Conservation (phyloP, 2,329 filamentous ascomycete species). For the Cladosporium austrohemisphaericum region DNA sequence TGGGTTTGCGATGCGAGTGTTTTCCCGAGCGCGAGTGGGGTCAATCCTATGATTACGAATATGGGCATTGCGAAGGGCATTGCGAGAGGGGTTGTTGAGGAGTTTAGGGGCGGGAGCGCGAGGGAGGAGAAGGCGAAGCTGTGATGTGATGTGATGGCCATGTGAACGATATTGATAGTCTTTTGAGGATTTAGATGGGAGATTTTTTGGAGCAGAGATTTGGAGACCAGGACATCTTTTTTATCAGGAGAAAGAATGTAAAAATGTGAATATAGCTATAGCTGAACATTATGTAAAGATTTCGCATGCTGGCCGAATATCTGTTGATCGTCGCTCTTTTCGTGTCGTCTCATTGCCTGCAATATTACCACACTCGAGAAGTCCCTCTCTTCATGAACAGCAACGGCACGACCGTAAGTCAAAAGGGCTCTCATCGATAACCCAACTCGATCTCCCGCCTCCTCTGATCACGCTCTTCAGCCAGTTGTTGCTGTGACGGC, state of each 20-base stretch:
- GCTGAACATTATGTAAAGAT: no score
- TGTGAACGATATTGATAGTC: not conserved
- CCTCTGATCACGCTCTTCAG: conserved; percentile 31
- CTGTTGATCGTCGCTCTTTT: no score
- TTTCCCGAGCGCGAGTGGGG: conserved; percentile 71
- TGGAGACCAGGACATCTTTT: no score
- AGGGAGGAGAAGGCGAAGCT: conserved; percentile 10
- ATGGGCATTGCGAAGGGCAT: conserved; percentile 70
- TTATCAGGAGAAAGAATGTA: no score
- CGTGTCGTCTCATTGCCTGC: no score
- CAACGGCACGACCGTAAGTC: no score
- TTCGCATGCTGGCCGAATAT: no score
- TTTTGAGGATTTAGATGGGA: no score
- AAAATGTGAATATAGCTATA: no score
- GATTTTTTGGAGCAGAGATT: no score
- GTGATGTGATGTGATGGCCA: not conserved
- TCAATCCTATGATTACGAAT: conserved; percentile 76
- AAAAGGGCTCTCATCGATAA: not conserved
- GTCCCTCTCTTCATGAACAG: no score
- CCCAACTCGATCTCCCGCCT: conserved; percentile 42
- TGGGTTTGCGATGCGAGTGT: conserved; percentile 73
- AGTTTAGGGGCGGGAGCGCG: not conserved
- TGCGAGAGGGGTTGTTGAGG: conserved; percentile 51
- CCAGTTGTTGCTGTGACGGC: conserved; percentile 32
- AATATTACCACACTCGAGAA: no score